These are phyloP conservation scores for Adiantum capillusveneris DNA, from an alignment of 75 land plant species.

Conservation along the genomic window DNA sequence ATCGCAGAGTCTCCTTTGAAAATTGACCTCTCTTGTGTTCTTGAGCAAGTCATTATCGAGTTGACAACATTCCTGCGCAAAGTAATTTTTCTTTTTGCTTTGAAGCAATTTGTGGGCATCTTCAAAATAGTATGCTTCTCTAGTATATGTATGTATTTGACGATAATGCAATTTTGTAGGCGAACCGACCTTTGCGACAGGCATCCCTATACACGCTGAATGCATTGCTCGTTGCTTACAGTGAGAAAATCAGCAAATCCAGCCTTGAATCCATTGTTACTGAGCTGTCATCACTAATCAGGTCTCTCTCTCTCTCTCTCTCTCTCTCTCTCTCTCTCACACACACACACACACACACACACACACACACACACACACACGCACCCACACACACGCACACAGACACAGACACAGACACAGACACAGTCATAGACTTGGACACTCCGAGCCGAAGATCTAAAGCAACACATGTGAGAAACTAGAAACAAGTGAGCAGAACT, in stretches of 20 bases:
- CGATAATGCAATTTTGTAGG: too few species aligned
- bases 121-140: too few species aligned
- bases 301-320: constrained; percentile 29
- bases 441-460: too few species aligned
- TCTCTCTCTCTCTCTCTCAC: neutral
- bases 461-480: too few species aligned
- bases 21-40: constrained; percentile 77
- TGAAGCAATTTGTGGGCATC: too few species aligned
- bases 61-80: constrained; percentile 90
- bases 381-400: too few species aligned
- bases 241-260: constrained; percentile 74
- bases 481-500: too few species aligned
- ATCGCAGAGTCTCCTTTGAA: constrained; percentile 81
- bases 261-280: constrained; percentile 75
- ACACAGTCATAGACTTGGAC: too few species aligned
- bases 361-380: neutral
- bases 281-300: constrained; percentile 86
- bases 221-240: constrained; percentile 77
- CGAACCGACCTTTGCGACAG: constrained; percentile 87
- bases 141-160: too few species aligned
- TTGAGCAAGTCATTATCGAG: constrained; percentile 84
- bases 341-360: too few species aligned
- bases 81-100: constrained; percentile 53
- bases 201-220: constrained; percentile 91
- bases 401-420: too few species aligned